Evolutionary conservation across 2,329 filamentous ascomycete genomes (phyloP).

Genomic region (Aspergillus oerlinghausenensis): DNA sequence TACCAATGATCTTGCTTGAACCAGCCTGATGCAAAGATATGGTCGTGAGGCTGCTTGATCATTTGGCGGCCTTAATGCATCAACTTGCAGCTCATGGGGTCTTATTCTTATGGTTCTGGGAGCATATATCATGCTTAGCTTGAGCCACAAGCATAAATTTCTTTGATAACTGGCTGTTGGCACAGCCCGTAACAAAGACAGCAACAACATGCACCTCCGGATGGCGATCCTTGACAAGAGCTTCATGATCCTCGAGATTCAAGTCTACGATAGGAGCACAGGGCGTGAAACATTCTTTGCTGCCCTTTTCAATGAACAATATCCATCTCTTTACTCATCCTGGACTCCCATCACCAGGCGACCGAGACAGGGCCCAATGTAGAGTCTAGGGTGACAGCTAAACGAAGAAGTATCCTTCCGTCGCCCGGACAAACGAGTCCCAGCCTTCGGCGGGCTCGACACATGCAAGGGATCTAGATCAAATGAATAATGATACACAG

Average conservation of each 20-base stretch:
- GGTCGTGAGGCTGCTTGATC: not conserved
- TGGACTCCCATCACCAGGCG: not conserved
- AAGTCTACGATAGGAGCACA: not conserved
- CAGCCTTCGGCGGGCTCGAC: not conserved
- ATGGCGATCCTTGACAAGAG: not conserved
- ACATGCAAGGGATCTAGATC: not conserved
- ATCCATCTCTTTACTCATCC: not conserved
- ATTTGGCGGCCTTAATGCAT: not conserved
- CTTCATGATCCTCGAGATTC: not conserved
- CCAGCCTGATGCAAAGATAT: not conserved
- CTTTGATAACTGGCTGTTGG: too few species aligned
- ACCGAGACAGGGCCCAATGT: not conserved
- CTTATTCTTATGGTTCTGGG: not conserved
- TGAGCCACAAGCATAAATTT: not conserved
- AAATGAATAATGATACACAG: too few species aligned
- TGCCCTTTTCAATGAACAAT: too few species aligned
- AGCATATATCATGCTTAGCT: not conserved
- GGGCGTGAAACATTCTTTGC: not conserved
- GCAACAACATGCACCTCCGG: not conserved
- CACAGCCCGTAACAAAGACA: not conserved
- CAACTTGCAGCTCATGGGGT: not conserved
- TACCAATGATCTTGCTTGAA: not conserved
- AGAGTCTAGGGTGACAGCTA: not conserved
- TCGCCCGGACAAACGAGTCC: not conserved
- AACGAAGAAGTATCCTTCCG: not conserved